Base-by-base conservation (phyloP, 1,284 basidiomycete species). In the Stereum hirsutum region DNA sequence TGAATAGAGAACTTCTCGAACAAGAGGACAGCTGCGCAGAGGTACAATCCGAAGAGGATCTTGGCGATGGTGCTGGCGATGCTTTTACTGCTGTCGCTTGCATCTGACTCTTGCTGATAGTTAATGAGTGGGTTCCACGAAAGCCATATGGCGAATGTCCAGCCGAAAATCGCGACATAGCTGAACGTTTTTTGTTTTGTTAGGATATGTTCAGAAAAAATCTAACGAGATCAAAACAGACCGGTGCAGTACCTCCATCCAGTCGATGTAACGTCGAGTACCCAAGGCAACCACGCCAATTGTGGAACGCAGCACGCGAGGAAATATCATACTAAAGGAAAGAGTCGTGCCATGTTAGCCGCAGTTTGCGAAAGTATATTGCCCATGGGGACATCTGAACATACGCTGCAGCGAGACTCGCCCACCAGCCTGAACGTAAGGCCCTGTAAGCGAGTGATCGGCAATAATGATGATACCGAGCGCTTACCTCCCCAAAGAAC, bases 1-100 rank as follows among this genome's bases (percentile, higher is more conserved):
- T 96, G 93, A 45, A 96, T 87, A 12, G 83, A 61, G 49, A 93
- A 75, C 60, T 97, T 97, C 60, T 95, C 90, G 41, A 74, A 79
- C 7, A 89, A 70, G 6, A 93, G 70, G 20, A 93, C 70, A 27
- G 75, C 71, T 0, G 82, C 64, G 56, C 82, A 89, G 41, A 95
- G 59, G 58, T 82, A 75, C 39, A 89, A 57, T 2, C 80, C 88
- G 54, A 94, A 92, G 7, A 90, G 66, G 20, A 89, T 62, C 54
- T 80, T 81, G 12, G 68, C 73, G 20, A 84, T 65, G 17, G 80
- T 63, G 45, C 64, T 58, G 27, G 85, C 59, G 12, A 69, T 68
- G 7, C 58, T 38, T 26, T 41, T 33, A 36, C 47, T 54, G n/a
- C 43, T 44, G 2, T 44, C n/a, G 25, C 54, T 54, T 11, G 51